phyloP scores from a whole-genome alignment of 305 asterid genomes.

The Plantago rigida region DNA sequence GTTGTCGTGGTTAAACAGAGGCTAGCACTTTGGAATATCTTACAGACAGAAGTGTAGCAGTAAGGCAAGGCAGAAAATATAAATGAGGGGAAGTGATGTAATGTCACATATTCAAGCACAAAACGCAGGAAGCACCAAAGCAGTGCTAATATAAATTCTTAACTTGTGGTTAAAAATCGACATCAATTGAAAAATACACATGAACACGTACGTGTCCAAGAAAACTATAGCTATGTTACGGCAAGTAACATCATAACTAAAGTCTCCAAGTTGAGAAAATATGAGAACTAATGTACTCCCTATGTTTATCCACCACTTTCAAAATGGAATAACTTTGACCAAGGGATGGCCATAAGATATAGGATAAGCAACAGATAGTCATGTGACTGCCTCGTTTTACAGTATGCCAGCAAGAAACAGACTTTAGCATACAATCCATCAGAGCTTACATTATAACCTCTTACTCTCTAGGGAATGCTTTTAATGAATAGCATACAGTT shows the following conservation, averaged over 20 bases:
- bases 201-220: background rate
- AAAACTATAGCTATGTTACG: background rate
- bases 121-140: background rate
- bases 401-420: conserved; percentile 1
- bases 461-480: too few species aligned
- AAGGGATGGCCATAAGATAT: too few species aligned
- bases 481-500: background rate
- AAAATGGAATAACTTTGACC: too few species aligned
- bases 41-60: conserved; percentile 27
- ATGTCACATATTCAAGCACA: background rate
- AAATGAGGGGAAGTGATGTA: background rate
- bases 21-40: conserved; percentile 97
- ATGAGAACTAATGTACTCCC: background rate
- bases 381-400: background rate
- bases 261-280: background rate
- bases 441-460: too few species aligned
- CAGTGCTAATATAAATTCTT: background rate
- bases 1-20: conserved; percentile 85
- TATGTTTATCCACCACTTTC: too few species aligned
- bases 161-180: background rate
- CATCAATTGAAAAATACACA: background rate
- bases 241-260: background rate
- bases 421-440: conserved; percentile 2
- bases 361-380: too few species aligned
- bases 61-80: conserved; percentile 1